These are phyloP conservation scores for Tylopilus vinaceipallidus DNA, from an alignment of 768 basidiomycete species.

Conservation along the genomic window DNA sequence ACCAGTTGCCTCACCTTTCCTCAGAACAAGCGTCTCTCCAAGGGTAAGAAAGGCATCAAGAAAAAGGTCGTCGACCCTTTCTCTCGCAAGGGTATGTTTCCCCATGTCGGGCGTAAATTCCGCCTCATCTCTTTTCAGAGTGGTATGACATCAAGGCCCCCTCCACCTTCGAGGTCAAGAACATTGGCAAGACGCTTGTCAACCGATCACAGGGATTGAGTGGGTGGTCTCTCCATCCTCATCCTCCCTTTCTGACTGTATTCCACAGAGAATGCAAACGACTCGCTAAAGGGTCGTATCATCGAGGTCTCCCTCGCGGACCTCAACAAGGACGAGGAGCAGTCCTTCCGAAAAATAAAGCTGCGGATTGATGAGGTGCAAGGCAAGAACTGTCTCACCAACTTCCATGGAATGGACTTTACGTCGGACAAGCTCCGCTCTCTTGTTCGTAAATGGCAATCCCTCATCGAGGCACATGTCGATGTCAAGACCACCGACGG, in stretches of 20 bases:
- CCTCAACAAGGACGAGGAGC: slow-evolving; percentile 99
- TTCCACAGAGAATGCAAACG: slow-evolving; percentile 89
- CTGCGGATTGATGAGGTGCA: slow-evolving; percentile 94
- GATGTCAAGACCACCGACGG: slow-evolving; percentile 99
- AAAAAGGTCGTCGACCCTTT: slow-evolving; percentile 99
- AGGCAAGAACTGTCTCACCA: slow-evolving; percentile 99
- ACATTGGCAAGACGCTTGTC: slow-evolving; percentile 97
- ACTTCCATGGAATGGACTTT: slow-evolving; percentile 99
- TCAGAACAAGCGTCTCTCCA: slow-evolving; percentile 96
- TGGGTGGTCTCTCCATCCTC: slow-evolving; percentile 40
- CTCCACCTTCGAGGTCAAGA: slow-evolving; percentile 93
- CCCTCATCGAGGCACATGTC: slow-evolving; percentile 97
- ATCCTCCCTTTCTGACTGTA: slow-evolving; percentile 10
- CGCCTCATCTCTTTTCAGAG: slow-evolving; percentile 47
- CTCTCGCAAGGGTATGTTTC: slow-evolving; percentile 86
- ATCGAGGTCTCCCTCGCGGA: slow-evolving; percentile 95
- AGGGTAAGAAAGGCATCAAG: slow-evolving; percentile 99
- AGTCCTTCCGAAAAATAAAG: slow-evolving; percentile 99
- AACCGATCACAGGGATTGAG: slow-evolving; percentile 98
- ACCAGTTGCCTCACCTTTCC: slow-evolving; percentile 1
- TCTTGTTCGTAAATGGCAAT: slow-evolving; percentile 99
- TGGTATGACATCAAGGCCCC: slow-evolving; percentile 99
- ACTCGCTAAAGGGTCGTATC: slow-evolving; percentile 96
- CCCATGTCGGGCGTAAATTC: background rate
- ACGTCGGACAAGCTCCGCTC: slow-evolving; percentile 99